Conservation (phyloP, 495 filamentous ascomycete species). For the Annulohypoxylon moriforme region DNA sequence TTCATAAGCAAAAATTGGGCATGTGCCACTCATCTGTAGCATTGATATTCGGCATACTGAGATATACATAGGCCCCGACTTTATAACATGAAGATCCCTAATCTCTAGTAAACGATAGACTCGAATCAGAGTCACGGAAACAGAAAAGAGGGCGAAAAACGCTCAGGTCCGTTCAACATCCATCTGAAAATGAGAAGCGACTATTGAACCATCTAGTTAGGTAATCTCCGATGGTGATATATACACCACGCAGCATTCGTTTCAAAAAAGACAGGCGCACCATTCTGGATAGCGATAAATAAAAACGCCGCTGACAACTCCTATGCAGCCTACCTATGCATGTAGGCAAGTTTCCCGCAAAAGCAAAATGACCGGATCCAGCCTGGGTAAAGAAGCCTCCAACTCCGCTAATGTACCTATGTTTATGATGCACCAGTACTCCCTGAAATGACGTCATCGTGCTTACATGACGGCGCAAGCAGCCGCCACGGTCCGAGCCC, state of each 20-base stretch:
- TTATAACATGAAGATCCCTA: conserved; percentile 2
- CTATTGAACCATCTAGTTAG: background rate
- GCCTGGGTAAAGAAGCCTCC: conserved; percentile 12
- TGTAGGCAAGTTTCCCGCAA: conserved; percentile 1
- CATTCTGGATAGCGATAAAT: background rate
- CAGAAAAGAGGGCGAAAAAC: background rate
- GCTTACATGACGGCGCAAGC: conserved; percentile 67
- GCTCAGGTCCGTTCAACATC: background rate
- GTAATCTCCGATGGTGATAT: background rate
- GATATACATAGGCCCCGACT: conserved; percentile 14
- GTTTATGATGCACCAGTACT: conserved; percentile 33
- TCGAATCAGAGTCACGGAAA: conserved; percentile 6
- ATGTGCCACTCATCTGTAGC: background rate
- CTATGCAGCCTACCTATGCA: conserved; percentile 4
- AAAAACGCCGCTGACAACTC: conserved; percentile 23
- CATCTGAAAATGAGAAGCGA: background rate
- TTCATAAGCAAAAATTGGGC: background rate
- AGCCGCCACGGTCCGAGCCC: conserved; percentile 65
- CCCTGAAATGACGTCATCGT: background rate
- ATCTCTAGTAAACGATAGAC: conserved; percentile 13
- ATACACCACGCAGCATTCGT: conserved; percentile 3
- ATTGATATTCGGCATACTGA: conserved; percentile 18
- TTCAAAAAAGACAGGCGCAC: background rate
- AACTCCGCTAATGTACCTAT: conserved; percentile 21
- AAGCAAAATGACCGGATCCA: conserved; percentile 13